Conservation (phyloP, 2,329 filamentous ascomycete species). For the Pseudogymnoascus sp. region DNA sequence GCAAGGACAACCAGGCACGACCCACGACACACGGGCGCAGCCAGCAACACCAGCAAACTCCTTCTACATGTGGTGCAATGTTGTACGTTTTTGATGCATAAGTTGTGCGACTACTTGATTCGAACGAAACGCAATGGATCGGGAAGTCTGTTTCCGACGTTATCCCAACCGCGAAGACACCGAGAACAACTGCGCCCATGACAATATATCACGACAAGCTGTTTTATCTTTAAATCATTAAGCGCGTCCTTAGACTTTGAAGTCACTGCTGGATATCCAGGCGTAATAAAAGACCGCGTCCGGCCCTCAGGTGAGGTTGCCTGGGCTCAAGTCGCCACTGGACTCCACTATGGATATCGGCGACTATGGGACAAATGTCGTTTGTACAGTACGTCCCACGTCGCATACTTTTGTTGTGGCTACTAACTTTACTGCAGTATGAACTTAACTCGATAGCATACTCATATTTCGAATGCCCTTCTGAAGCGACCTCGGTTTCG, state of each 20-base stretch:
- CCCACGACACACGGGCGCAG: neutral
- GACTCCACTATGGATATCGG: conserved; percentile 28
- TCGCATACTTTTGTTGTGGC: neutral
- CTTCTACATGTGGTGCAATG: neutral
- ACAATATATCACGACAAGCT: neutral
- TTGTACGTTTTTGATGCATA: neutral
- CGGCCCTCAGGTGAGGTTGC: neutral
- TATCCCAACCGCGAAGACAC: neutral
- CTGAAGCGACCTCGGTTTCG: conserved; percentile 9
- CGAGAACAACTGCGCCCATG: conserved; percentile 3
- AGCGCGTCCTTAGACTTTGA: neutral
- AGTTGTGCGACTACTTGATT: neutral
- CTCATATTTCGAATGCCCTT: conserved; percentile 25
- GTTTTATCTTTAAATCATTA: neutral
- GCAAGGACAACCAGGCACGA: conserved; percentile 4
- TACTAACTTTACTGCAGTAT: conserved; percentile 19
- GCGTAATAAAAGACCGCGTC: neutral
- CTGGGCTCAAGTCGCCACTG: neutral
- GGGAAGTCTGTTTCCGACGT: neutral
- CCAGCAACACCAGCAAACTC: neutral
- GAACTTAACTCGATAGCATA: conserved; percentile 28
- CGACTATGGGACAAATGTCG: conserved; percentile 29
- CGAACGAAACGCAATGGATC: neutral
- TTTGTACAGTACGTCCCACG: conserved; percentile 26
- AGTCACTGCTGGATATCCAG: neutral